Conservation (phyloP, 169 alveolate species). For the Plasmodium gonderi region DNA sequence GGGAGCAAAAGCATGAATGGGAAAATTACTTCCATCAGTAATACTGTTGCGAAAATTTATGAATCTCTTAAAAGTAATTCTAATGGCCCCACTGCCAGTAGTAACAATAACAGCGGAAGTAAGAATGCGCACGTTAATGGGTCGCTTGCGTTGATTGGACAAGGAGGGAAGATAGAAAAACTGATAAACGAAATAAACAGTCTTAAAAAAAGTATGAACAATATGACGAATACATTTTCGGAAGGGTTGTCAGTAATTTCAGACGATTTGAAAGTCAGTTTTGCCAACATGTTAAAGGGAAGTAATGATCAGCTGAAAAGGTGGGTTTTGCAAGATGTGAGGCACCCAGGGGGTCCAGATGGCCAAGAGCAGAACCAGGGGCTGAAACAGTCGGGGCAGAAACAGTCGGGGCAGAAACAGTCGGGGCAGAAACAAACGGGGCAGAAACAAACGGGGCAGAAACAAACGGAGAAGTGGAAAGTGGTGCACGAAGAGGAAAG, state of each 20-base stretch:
- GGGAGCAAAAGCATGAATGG: conserved; percentile 7
- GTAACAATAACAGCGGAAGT: neutral
- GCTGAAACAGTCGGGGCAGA: too few relatives aligned
- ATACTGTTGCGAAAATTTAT: conserved; percentile 13
- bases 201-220: conserved; percentile 17
- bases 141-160: too few relatives aligned
- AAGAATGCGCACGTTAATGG: neutral
- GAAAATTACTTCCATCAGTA: conserved; percentile 16
- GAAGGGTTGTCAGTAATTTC: neutral
- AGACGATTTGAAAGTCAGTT: conserved; percentile 1
- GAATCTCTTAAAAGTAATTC: neutral
- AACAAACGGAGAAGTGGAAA: too few relatives aligned
- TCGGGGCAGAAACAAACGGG: too few relatives aligned
- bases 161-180: neutral
- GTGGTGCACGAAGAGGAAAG: too few relatives aligned
- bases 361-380: too few relatives aligned
- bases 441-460: too few relatives aligned
- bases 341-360: too few relatives aligned
- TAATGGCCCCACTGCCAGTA: neutral
- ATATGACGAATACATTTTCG: neutral
- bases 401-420: too few relatives aligned
- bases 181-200: conserved; percentile 8
- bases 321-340: conserved; percentile 2
- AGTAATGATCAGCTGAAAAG: conserved; percentile 12
- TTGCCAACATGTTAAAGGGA: neutral